Conservation (phyloP, 2,329 filamentous ascomycete species). For the Emydomyces testavorans region DNA sequence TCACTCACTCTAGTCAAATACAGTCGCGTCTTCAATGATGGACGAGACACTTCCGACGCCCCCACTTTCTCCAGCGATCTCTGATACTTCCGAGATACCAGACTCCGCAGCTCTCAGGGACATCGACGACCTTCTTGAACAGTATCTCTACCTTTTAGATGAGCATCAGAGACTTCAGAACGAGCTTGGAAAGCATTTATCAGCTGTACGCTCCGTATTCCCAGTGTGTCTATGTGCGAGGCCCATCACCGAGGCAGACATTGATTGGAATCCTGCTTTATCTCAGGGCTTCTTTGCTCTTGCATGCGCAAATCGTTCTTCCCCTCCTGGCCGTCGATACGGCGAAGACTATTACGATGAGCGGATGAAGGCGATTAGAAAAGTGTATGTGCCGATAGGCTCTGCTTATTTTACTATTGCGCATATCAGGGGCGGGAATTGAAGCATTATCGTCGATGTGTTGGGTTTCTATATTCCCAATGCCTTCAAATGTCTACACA, state of each 20-base stretch:
- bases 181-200: conserved; percentile 29
- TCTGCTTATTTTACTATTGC: too few relatives aligned
- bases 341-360: conserved; percentile 42
- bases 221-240: background rate
- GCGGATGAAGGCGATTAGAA: conserved; percentile 39
- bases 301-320: conserved; percentile 39
- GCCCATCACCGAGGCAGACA: background rate
- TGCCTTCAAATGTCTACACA: background rate
- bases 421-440: too few relatives aligned
- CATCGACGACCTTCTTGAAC: conserved; percentile 33
- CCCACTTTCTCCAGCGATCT: conserved; percentile 15
- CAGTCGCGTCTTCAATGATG: background rate
- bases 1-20: background rate
- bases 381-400: conserved; percentile 24
- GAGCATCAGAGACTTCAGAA: conserved; percentile 33
- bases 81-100: conserved; percentile 15
- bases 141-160: conserved; percentile 36
- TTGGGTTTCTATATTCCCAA: background rate
- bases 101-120: conserved; percentile 23
- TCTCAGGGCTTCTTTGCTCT: conserved; percentile 39
- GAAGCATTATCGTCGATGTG: background rate
- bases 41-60: conserved; percentile 14
- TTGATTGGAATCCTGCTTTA: background rate
- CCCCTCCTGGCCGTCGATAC: conserved; percentile 35
- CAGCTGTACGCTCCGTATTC: conserved; percentile 25